Conservation (phyloP, 2,329 filamentous ascomycete species). For the Akanthomyces uredinophilus region DNA sequence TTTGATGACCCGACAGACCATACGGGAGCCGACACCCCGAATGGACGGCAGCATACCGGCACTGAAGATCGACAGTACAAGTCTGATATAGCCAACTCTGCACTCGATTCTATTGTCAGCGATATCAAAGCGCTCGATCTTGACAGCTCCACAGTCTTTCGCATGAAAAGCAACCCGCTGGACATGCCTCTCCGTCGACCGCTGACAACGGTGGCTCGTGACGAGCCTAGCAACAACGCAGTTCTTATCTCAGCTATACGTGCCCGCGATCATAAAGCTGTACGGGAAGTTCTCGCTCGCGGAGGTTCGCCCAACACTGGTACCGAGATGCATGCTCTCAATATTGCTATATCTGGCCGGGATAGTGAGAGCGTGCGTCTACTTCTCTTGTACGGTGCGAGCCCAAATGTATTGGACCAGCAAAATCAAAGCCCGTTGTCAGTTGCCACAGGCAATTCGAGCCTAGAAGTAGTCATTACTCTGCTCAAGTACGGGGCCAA, state of each 20-base stretch:
- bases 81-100: background rate
- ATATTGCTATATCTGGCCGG: slow-evolving; percentile 45
- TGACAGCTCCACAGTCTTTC: background rate
- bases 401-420: slow-evolving; percentile 47
- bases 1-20: slow-evolving; percentile 4
- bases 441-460: slow-evolving; percentile 46
- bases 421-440: slow-evolving; percentile 48
- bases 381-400: slow-evolving; percentile 51
- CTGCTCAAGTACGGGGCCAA: slow-evolving; percentile 62
- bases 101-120: background rate
- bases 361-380: slow-evolving; percentile 51
- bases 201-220: background rate
- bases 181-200: slow-evolving; percentile 4
- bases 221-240: background rate
- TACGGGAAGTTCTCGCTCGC: slow-evolving; percentile 47
- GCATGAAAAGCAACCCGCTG: background rate
- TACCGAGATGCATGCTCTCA: slow-evolving; percentile 42
- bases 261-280: background rate
- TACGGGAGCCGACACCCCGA: too few relatives aligned
- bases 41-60: slow-evolving; percentile 13
- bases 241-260: background rate
- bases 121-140: background rate
- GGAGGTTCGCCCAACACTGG: slow-evolving; percentile 49
- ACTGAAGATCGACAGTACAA: slow-evolving; percentile 14
- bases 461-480: slow-evolving; percentile 51